Evolutionary conservation across 768 basidiomycete species (phyloP), one percentile per base, ranked within the genome.

Genomic region (Cubamyces sp.): DNA sequence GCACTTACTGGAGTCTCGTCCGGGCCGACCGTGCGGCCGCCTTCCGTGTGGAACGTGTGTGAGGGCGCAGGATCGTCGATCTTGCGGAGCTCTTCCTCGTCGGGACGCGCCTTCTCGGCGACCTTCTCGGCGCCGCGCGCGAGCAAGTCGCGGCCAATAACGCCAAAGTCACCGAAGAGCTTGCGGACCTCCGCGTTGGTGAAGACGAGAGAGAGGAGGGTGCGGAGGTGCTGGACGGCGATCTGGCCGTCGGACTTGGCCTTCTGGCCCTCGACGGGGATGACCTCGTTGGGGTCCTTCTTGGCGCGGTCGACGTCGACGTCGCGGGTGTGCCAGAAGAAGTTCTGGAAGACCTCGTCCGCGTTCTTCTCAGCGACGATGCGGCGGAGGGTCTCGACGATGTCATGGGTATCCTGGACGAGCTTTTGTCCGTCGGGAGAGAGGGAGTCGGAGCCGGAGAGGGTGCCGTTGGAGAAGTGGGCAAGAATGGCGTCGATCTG

Each of bases 101-200:
- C 67, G 0, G 96, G 96, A 1, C 87, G 85, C 43, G 94, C 77
- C 51, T 72, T 72, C 45, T 84, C 82, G 5, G 91, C 91, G 11
- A 83, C 88, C 70, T 93, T 90, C 65, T 79, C 74, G 0, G 90
- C 87, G 19, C 84, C 84, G 37, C 66, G 66, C 5, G 92, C 85
- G 65, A 96, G 85, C 57, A 97, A 78, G 73, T 96, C 94, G 50
- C 93, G 88, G 0, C 91, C 91, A 54, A 93, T 86, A 62, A 88
- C 72, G 14, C 84, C 82, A 64, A 91, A 87, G 74, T 94, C 92
- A 3, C 84, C 82, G 56, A 96, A 75, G 42, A 97, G 87, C 73
- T 97, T 96, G 70, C 94, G 88, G 28, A 91, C 88, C 76, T 96
- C 92, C 0, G 90, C 90, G 77, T 98, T 98, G 73, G 95, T 96